Conservation (phyloP, 2,329 filamentous ascomycete genomes). For the Ascocoryne sarcoides region DNA sequence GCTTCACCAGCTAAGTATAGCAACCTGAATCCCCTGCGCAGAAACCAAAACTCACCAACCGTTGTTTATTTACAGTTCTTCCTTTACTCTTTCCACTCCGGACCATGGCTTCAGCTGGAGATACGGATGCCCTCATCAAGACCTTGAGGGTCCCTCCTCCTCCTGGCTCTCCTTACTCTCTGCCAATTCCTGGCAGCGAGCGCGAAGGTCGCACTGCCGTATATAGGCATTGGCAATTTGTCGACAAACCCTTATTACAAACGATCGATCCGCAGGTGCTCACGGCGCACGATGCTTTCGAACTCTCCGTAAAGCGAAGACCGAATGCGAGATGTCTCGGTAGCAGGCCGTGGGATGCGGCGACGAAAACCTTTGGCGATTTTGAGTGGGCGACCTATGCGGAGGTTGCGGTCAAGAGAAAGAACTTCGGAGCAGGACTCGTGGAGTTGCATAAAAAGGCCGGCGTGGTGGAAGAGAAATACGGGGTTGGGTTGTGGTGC, state of each 20-base stretch:
- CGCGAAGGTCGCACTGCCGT: conserved; percentile 62
- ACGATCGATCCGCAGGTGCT: conserved; percentile 61
- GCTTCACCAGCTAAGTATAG: no score
- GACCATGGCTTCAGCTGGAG: conserved; percentile 20
- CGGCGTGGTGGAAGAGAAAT: conserved; percentile 57
- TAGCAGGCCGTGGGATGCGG: conserved; percentile 67
- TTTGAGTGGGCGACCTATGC: conserved; percentile 81
- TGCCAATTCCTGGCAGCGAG: conserved; percentile 68
- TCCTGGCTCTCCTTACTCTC: conserved; percentile 53
- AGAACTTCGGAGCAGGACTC: conserved; percentile 77
- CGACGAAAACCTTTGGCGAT: conserved; percentile 61
- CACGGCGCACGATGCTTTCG: conserved; percentile 76
- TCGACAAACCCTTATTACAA: conserved; percentile 60
- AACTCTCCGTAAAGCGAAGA: conserved; percentile 51
- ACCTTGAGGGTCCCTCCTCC: conserved; percentile 22
- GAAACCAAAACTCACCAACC: background rate
- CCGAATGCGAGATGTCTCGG: conserved; percentile 70
- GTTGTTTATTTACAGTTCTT: background rate
- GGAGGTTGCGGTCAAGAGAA: conserved; percentile 68
- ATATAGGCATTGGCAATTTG: conserved; percentile 77
- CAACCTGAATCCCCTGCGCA: no score
- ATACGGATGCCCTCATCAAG: conserved; percentile 20
- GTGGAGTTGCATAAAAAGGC: conserved; percentile 70
- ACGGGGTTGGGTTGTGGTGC: conserved; percentile 76
- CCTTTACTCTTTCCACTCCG: background rate